Base-by-base conservation (phyloP, 257 asterid genomes). In the Gentiana macrophylla region DNA sequence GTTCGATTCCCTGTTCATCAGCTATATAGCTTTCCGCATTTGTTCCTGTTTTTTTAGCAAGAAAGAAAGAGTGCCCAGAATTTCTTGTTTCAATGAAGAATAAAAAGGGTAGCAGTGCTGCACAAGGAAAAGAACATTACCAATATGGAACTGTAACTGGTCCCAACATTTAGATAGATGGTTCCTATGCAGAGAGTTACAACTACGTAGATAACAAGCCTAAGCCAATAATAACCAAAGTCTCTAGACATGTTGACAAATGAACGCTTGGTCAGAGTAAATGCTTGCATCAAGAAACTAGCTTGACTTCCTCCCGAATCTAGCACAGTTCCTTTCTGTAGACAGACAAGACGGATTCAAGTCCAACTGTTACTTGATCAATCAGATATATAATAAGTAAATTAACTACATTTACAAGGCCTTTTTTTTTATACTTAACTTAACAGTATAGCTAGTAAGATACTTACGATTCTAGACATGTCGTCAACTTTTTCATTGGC, bases 271-370 rank as follows among this genome's bases (percentile, higher is more conserved):
- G 99, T 92, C 60, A 92, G 75, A 13, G 95, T 92, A 57, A 77
- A 69, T 3, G 95, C 75, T 74, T 92, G 99, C 99, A 83, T 92
- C 35, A 84, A 60, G 81, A 88, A 88, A 77, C 97, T 92, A 57
- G 99, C 97, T 63, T 83, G 99, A 61, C 97, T 92, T 53, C 99
- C 99, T 44, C 99, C 97, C 48, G 97, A 81, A 71, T 92, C 99
- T 1, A 92, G 73, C 62, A 92, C 90, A 0, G 99, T 92, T 76
- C 99, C 99, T 70, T 82, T 91, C 98, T 91, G 87, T 8, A 54
- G 72, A 32, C 12, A 57, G 50, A 3, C 6, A 7, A 32, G 1
- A 12, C 8, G 37, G 24, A 24, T 24, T 24, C 24, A 24, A 24
- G 24, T 24, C n/a, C 49, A 37, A 35, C 53, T 45, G 41, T 4